These are phyloP conservation scores for Debaryomyces tyrocola DNA, from an alignment of 805 yeast species.

Conservation along the genomic window DNA sequence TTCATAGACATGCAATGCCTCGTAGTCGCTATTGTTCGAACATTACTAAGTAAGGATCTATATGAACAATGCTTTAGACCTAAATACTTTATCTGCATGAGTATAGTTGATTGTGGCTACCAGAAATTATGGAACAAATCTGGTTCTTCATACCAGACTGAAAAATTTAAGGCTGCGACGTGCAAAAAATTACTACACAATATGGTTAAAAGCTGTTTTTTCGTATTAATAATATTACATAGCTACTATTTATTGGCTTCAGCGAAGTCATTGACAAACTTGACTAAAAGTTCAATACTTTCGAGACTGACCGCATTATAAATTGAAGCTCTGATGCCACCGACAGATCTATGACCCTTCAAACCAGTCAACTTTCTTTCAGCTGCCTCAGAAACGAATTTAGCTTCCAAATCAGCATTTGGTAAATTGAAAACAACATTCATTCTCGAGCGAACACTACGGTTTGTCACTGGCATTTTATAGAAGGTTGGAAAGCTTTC, in stretches of 20 bases:
- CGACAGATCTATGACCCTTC: constrained; percentile 96
- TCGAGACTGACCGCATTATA: constrained; percentile 80
- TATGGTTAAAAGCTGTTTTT: not conserved
- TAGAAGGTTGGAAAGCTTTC: constrained; percentile 67
- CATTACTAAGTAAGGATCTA: not conserved
- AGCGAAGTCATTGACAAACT: constrained; percentile 63
- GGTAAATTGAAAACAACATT: constrained; percentile 85
- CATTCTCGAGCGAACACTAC: constrained; percentile 75
- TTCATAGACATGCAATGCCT: not conserved
- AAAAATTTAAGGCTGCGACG: not conserved
- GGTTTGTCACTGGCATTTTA: constrained; percentile 61
- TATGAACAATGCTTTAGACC: not conserved
- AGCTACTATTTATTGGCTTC: constrained; percentile 22
- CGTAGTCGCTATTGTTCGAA: not conserved
- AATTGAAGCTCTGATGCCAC: constrained; percentile 92
- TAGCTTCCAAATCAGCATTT: constrained; percentile 60
- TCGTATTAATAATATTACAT: not conserved
- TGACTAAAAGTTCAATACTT: constrained; percentile 57
- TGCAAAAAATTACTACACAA: not conserved
- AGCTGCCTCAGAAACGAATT: constrained; percentile 70
- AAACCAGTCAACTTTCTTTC: constrained; percentile 66
- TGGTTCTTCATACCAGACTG: not conserved
- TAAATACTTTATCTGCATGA: not conserved
- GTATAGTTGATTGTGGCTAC: not conserved
- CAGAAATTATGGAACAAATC: not conserved